Conservation (phyloP, 257 asterid genomes). For the Oldenlandia corymbosa region DNA sequence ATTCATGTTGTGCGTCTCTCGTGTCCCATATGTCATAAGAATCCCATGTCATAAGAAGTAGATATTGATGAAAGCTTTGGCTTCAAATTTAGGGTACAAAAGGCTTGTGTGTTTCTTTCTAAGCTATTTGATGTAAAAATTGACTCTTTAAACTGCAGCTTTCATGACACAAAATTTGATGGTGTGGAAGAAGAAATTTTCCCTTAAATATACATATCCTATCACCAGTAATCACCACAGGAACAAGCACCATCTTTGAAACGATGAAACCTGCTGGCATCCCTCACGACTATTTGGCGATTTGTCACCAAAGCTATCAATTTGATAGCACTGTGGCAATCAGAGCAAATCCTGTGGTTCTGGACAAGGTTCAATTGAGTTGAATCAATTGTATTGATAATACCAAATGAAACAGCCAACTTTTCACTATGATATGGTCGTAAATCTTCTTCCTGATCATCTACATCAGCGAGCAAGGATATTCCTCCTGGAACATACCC, state of each 20-base stretch:
- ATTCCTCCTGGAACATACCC: conserved; percentile 42
- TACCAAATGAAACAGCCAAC: conserved; percentile 81
- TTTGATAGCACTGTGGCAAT: conserved; percentile 69
- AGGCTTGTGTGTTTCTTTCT: no score
- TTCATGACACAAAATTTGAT: no score
- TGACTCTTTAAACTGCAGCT: no score
- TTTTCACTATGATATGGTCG: conserved; percentile 65
- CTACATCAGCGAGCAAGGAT: conserved; percentile 83
- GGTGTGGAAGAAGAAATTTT: no score
- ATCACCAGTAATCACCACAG: conserved; percentile 89
- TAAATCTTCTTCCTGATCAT: conserved; percentile 43
- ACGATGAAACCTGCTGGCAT: conserved; percentile 78
- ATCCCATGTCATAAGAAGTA: no score
- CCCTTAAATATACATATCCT: not conserved
- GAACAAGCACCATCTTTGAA: conserved; percentile 65
- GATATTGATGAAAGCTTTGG: no score
- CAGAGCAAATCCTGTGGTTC: conserved; percentile 71
- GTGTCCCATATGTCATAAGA: no score
- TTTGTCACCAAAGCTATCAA: conserved; percentile 42
- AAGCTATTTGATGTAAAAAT: no score
- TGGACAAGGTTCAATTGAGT: conserved; percentile 77
- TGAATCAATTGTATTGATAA: conserved; percentile 51
- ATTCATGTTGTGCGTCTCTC: no score
- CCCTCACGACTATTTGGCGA: conserved; percentile 63
- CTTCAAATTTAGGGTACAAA: no score